phyloP scores from a whole-genome alignment of 139 green algal genomes.

The Chlamydomonas applanata region DNA sequence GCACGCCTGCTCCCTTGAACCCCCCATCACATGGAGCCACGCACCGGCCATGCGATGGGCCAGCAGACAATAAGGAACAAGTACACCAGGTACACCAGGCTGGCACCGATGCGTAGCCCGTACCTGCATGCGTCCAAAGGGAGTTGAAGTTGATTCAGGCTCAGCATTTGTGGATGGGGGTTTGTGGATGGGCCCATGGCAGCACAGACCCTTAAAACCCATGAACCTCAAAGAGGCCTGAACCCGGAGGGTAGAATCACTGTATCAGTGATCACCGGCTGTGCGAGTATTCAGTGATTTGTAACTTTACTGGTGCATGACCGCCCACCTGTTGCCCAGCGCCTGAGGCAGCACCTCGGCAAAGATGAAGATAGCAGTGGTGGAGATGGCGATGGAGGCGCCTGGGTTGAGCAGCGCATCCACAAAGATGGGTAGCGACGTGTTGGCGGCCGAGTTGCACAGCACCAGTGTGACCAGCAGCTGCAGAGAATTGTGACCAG shows the following conservation, averaged over 20 bases:
- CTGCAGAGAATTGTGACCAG: too few relatives aligned
- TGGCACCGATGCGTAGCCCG: conserved; percentile 75
- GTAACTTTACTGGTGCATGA: too few relatives aligned
- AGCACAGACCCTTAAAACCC: too few relatives aligned
- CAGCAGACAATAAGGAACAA: conserved; percentile 60
- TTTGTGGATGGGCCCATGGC: too few relatives aligned
- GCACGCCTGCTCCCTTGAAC: too few relatives aligned
- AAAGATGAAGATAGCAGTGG: conserved; percentile 68
- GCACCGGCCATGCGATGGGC: conserved; percentile 55
- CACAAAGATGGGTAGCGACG: conserved; percentile 64
- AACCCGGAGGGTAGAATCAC: too few relatives aligned
- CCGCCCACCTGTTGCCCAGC: too few relatives aligned
- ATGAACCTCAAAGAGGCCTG: too few relatives aligned
- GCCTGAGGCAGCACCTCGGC: conserved; percentile 76
- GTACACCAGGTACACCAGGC: conserved; percentile 63
- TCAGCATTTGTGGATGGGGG: too few relatives aligned
- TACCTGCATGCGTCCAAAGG: conserved; percentile 28
- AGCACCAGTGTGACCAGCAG: conserved; percentile 17
- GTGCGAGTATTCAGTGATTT: too few relatives aligned
- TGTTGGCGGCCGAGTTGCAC: conserved; percentile 40
- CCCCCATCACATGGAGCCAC: background rate
- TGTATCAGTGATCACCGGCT: too few relatives aligned
- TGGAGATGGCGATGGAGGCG: conserved; percentile 61
- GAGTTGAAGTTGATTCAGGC: too few relatives aligned
- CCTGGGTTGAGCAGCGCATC: conserved; percentile 58